Conservation (phyloP, 129 eudicot species). For the Artemisia argyi region DNA sequence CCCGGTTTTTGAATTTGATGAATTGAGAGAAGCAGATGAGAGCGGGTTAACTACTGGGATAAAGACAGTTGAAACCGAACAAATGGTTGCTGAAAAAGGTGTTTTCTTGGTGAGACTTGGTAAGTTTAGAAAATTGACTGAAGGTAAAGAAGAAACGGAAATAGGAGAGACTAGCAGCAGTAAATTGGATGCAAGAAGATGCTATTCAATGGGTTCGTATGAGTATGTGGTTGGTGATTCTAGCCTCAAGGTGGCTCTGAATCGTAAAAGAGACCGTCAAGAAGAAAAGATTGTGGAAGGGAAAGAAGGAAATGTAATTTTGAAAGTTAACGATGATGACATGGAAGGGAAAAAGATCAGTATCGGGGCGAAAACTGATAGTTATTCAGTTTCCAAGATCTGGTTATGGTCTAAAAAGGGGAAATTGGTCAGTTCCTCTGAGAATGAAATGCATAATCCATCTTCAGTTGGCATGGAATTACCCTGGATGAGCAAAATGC, state of each 20-base stretch:
- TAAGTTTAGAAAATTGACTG: constrained; percentile 42
- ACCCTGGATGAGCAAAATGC: constrained; percentile 57
- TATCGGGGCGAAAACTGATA: constrained; percentile 40
- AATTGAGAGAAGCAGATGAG: constrained; percentile 25
- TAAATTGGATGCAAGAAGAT: constrained; percentile 84
- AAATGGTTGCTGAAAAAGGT: constrained; percentile 29
- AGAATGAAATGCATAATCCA: constrained; percentile 34
- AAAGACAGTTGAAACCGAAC: constrained; percentile 26
- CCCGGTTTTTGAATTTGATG: constrained; percentile 48
- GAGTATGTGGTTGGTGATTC: constrained; percentile 73
- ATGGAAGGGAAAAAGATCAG: constrained; percentile 50
- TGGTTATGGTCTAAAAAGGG: constrained; percentile 68
- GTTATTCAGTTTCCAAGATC: constrained; percentile 63
- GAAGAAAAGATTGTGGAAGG: constrained; percentile 28
- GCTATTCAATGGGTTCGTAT: constrained; percentile 91
- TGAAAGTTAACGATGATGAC: constrained; percentile 26
- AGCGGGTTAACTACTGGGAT: constrained; percentile 17
- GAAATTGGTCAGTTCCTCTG: constrained; percentile 52
- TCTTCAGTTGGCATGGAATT: constrained; percentile 50
- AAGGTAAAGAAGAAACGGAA: constrained; percentile 19
- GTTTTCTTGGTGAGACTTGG: constrained; percentile 58
- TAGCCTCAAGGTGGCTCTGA: constrained; percentile 60
- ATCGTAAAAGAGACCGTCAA: constrained; percentile 22
- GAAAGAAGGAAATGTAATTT: constrained; percentile 26
- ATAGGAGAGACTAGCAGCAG: constrained; percentile 64